Conservation (phyloP, 257 asterid species). For the Przewalskia tangutica region DNA sequence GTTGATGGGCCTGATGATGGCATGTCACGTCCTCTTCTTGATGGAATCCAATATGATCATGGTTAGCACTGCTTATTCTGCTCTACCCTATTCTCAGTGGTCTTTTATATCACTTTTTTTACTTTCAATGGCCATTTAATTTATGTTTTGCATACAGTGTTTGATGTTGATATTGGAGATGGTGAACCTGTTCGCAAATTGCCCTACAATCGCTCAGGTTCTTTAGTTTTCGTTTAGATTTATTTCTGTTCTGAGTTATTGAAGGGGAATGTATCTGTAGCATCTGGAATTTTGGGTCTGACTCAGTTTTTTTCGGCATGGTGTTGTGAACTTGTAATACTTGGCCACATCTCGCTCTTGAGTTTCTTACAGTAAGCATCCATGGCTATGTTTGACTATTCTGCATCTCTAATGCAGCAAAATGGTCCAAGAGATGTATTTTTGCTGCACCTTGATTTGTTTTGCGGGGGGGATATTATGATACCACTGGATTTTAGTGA, state of each 20-base stretch:
- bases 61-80: slow-evolving; percentile 39
- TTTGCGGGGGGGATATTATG: too few species aligned
- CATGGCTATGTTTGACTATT: not conserved
- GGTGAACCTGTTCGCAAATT: slow-evolving; percentile 93
- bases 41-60: slow-evolving; percentile 71
- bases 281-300: not conserved
- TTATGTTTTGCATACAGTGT: slow-evolving; percentile 43
- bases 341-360: not conserved
- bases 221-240: slow-evolving; percentile 3
- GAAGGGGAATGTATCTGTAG: not conserved
- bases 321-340: not conserved
- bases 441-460: not conserved
- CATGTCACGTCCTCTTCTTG: slow-evolving; percentile 36
- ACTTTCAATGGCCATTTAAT: slow-evolving; percentile 16
- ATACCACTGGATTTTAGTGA: too few species aligned
- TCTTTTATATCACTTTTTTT: not conserved
- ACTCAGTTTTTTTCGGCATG: not conserved
- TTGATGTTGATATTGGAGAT: slow-evolving; percentile 99
- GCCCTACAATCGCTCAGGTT: slow-evolving; percentile 94
- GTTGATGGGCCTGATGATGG: slow-evolving; percentile 89
- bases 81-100: slow-evolving; percentile 11
- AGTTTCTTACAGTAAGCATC: not conserved
- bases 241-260: not conserved
- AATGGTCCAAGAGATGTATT: not conserved
- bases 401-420: not conserved